Evolutionary conservation across 1,284 basidiomycete species (phyloP), one percentile per base, ranked within the genome.

Genomic region (Cystobasidiaceae sp.): DNA sequence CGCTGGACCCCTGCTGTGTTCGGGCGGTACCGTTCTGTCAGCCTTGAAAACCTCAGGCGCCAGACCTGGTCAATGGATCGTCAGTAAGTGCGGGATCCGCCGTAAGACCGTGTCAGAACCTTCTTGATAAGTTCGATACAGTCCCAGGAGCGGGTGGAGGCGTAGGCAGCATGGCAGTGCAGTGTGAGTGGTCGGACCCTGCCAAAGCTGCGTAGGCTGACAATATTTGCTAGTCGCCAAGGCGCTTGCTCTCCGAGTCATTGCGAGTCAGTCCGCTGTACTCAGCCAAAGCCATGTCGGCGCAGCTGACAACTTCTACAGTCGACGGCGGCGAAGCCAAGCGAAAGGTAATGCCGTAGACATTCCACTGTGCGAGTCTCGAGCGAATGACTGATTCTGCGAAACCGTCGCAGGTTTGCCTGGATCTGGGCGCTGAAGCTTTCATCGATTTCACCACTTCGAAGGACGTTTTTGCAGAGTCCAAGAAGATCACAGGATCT

Each of bases 181-280:
- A 61, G 54, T 15, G 21, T 1, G n/a, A 61, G 37, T 39, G 37
- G 11, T 11, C n/a, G 37, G 11, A 39, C 37, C 11, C 37, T 39
- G 11, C n/a, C 11, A 11, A n/a, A 11, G 37, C 37, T 11, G 11
- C 11, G n/a, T 39, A 39, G 37, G 11, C 37, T 39, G 37, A 39
- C n/a, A 11, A 11, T n/a, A 11, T 39, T 39, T 39, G 11, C n/a
- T 68, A 46, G 68, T 67, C 61, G 69, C 67, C 3, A 19, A 28
- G 0, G 70, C 71, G 1, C 54, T 72, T 27, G 67, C 63, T 13
- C 43, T 71, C 5, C 66, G 70, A 13, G 68, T 71, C 37, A 65
- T 72, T 28, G 71, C 58, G 17, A 68, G 70, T 54, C 69, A 72
- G 55, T 67, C 67, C 4, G 69, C n/a, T n/a, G 71, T 5, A 66